These are phyloP conservation scores for Alternaria sp. DNA, from an alignment of 2,329 filamentous ascomycete genomes.

Conservation along the genomic window DNA sequence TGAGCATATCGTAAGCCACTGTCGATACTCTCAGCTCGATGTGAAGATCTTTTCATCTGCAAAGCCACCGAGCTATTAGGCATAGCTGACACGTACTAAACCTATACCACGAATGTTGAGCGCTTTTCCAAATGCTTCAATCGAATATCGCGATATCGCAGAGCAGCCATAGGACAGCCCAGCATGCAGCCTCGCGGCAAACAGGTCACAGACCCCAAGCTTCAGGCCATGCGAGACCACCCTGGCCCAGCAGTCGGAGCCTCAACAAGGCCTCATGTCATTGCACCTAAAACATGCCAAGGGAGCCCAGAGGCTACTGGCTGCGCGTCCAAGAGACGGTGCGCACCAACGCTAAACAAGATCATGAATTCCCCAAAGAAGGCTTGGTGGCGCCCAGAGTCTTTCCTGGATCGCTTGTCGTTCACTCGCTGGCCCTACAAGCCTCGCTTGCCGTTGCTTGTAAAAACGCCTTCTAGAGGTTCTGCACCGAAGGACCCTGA, in stretches of 20 bases:
- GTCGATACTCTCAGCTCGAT: not conserved
- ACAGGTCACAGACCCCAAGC: slow-evolving; percentile 5
- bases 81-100: not conserved
- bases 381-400: slow-evolving; percentile 4
- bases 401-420: not conserved
- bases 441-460: slow-evolving; percentile 5
- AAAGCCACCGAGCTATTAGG: not conserved
- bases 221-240: slow-evolving; percentile 13
- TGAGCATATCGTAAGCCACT: not conserved
- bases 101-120: slow-evolving; percentile 7
- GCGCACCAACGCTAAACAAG: slow-evolving; percentile 12
- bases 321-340: slow-evolving; percentile 6
- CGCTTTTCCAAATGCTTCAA: not conserved
- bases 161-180: not conserved
- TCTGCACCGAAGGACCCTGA: not conserved
- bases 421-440: slow-evolving; percentile 2
- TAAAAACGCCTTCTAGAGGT: slow-evolving; percentile 1
- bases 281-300: slow-evolving; percentile 10
- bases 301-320: slow-evolving; percentile 10
- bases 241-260: slow-evolving; percentile 11
- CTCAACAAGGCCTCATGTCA: slow-evolving; percentile 19
- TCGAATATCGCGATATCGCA: not conserved
- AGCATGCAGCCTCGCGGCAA: slow-evolving; percentile 1
- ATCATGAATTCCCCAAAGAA: slow-evolving; percentile 1
- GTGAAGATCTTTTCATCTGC: not conserved